Evolutionary conservation across 495 filamentous ascomycete species (phyloP), one percentile per base, ranked within the genome.

Genomic region (Lindgomyces ingoldianus): DNA sequence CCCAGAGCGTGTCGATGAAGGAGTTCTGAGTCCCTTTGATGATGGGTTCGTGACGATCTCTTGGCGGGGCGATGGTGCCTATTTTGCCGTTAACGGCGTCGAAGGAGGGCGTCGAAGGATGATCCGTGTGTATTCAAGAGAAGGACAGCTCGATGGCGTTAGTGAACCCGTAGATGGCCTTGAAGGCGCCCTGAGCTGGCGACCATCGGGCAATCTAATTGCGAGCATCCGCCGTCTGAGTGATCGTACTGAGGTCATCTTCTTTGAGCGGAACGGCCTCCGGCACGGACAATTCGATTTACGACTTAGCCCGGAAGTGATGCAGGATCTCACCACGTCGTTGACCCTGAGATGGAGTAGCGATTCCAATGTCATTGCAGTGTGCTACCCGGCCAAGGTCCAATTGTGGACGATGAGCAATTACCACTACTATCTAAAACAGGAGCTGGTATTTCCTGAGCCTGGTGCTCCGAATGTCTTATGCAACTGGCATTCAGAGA

Each of bases 401-500:
- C 94, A 98, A 68, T 78, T 98, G n/a, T 98, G 94, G 93, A 95
- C 90, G 1, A 94, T 88, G 80, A 89, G 92, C 9, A 98, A 98
- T 72, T 98, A 98, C 70, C 90, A 98, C 70, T 98, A 92, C 81
- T 98, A 98, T 72, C 78, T 98, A n/a, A 98, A 98, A 76, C 93
- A 96, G 76, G 94, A 98, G 71, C 79, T 78, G 19, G 46, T 25
- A 3, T 48, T 74, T 47, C 45, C 65, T 24, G 29, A 27, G 8
- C 10, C 4, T 6, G 11, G 52, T 33, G 10, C 36, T 4, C 4
- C 12, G 8, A 57, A 48, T 18, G 57, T 52, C 12, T 22, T 51
- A 25, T 60, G 44, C 21, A 62, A 29, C 45, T 98, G 94, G 94
- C 91, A 98, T 75, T 86, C 90, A 21, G 94, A 97, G 70, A 89